Base-by-base conservation (phyloP, 202 grass and related monocot genomes). In the Panicum hallii region DNA sequence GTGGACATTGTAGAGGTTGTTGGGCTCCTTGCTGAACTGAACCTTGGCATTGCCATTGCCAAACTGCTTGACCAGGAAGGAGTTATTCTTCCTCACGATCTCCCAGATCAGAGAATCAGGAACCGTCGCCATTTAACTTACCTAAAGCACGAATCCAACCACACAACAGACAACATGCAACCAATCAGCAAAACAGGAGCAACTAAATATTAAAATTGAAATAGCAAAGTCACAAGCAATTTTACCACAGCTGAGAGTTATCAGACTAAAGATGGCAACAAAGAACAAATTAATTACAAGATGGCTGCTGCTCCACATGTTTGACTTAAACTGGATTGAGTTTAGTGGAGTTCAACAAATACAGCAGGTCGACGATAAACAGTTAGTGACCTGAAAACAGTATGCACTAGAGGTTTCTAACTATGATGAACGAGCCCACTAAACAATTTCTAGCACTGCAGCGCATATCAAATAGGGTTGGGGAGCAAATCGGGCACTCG, bases 21-120 rank as follows among this genome's bases (percentile, higher is more conserved):
- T 99, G 10, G 93, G 88, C 88, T 99, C 93, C 79, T 90, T 99
- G 90, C 76, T 96, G 93, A 99, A 99, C 79, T 96, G 90, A 16
- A 96, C 93, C 88, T 85, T 96, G 57, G 93, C 88, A 55, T 94
- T 99, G 75, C 93, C 80, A 9, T 90, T 99, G 30, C 97, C 97
- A 41, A 94, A 99, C 70, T 99, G 91, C 84, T 96, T 96, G 45
- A 99, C 41, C 36, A 99, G 75, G 82, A 96, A 99, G 68, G 55
- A 83, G 76, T 99, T 99, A 65, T 99, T 95, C 68, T 94, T 94
- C 86, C 88, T 94, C 46, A 96, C 93, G 1, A 96, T 89, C 84
- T 99, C 84, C 97, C 97, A 98, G 38, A 98, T 70, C n/a, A 98
- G 83, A 15, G 63, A 77, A 75, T 88, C 89, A 0, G 91, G 91